Evolutionary conservation across 73 alveolate genomes (phyloP).

Genomic region (Blepharisma stoltei): DNA sequence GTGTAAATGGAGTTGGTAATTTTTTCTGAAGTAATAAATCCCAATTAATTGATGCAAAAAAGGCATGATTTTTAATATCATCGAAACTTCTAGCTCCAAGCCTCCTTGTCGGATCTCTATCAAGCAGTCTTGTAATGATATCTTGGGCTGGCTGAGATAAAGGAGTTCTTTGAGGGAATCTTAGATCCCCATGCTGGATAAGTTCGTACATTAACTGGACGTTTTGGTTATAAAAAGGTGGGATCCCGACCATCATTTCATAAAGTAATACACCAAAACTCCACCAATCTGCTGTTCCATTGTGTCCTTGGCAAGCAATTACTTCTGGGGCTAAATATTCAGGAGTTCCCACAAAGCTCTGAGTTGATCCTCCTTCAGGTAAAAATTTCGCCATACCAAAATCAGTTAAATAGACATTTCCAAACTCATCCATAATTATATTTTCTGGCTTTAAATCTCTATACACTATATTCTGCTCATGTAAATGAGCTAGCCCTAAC

Average conservation of each 20-base stretch:
- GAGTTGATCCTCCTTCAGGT: slow-evolving; percentile 54
- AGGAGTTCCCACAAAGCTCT: slow-evolving; percentile 74
- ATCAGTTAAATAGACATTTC: slow-evolving; percentile 77
- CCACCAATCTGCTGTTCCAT: slow-evolving; percentile 44
- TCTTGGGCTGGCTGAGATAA: background rate
- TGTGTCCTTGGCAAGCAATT: slow-evolving; percentile 60
- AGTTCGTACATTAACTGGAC: slow-evolving; percentile 54
- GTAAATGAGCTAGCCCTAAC: slow-evolving; percentile 75
- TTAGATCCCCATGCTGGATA: slow-evolving; percentile 43
- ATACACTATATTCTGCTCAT: slow-evolving; percentile 60
- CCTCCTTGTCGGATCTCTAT: slow-evolving; percentile 29
- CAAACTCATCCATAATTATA: slow-evolving; percentile 72
- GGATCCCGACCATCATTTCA: slow-evolving; percentile 34
- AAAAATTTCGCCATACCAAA: slow-evolving; percentile 77
- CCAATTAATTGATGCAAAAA: slow-evolving; percentile 70
- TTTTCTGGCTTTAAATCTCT: slow-evolving; percentile 86
- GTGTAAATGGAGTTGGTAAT: slow-evolving; percentile 51
- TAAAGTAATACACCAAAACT: slow-evolving; percentile 38
- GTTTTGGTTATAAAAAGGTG: slow-evolving; percentile 55
- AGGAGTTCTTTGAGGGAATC: slow-evolving; percentile 48
- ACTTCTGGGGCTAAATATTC: slow-evolving; percentile 84
- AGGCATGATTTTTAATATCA: slow-evolving; percentile 72
- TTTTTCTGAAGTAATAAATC: slow-evolving; percentile 38
- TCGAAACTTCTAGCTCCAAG: slow-evolving; percentile 50
- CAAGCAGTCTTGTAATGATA: slow-evolving; percentile 12